Evolutionary conservation across 2,329 filamentous ascomycete species (phyloP), one percentile per base, ranked within the genome.

Genomic region (Pyrenophora seminiperda): DNA sequence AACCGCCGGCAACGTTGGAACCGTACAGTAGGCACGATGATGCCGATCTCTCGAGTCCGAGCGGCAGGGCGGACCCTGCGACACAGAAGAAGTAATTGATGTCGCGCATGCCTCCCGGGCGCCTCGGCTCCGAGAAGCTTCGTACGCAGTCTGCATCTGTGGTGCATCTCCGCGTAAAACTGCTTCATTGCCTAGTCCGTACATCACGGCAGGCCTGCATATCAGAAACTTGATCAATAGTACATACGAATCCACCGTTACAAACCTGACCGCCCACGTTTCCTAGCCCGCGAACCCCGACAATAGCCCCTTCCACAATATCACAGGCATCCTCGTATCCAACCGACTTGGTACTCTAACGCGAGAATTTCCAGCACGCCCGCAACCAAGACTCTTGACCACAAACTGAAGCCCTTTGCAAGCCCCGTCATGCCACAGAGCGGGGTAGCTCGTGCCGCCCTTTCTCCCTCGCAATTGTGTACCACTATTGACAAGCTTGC

Each of bases 171-270:
- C 47, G 42, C 47, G 41, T 24, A 31, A 41, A 52, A 44, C 40
- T 29, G 31, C 47, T 30, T 36, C n/a, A 50, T 52, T 31, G 55
- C 50, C 52, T 56, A 56, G 54, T 49, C 37, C 24, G 52, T 50
- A 50, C 47, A 47, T 42, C 46, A 50, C 41, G 36, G 50, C 44
- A 47, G 41, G 33, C 43, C 22, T 19, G 45, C 34, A 44, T 42
- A 41, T 43, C 48, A 40, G 33, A 54, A 43, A 47, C 53, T 41
- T 40, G 24, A 50, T 39, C 38, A 17, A 37, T 31, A 52, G 41
- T 39, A 42, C 24, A 48, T 31, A 47, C 30, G 41, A 33, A 18
- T 22, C 18, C 27, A 4, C 7, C 22, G 42, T 43, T 36, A 37
- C 9, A 29, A 30, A 37, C 27, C 18, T 15, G 17, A 30, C 32